Percentiles rank a stretch among this genome's conserved stretches.
phyloP scores from a whole-genome alignment of 441 rosid genomes.

The Eutrema salsugineum region DNA sequence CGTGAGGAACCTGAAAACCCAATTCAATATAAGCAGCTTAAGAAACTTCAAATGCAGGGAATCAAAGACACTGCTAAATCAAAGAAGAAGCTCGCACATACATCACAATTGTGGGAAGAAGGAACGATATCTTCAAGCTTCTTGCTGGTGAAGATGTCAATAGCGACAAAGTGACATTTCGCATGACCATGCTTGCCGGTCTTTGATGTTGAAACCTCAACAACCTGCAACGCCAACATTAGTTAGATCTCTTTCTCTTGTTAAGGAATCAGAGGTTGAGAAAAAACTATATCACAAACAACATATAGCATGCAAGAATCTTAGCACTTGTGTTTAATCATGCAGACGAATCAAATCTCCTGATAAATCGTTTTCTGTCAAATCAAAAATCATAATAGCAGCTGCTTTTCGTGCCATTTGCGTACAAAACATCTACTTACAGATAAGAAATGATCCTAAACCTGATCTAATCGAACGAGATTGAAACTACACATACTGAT shows the following conservation, averaged over 20 bases:
- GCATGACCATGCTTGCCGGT: conserved; percentile 26
- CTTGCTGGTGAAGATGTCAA: conserved; percentile 18
- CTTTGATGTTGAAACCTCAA: conserved; percentile 24
- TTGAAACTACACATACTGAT: neutral
- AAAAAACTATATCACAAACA: neutral
- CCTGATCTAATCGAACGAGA: neutral
- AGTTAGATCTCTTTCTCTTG: neutral
- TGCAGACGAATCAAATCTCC: neutral
- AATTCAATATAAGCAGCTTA: neutral
- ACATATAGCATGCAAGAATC: neutral
- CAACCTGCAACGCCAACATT: conserved; percentile 1
- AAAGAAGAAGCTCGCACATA: neutral
- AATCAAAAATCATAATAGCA: neutral
- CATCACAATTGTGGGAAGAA: conserved; percentile 56
- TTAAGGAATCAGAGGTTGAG: neutral
- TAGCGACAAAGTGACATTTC: conserved; percentile 21
- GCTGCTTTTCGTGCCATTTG: neutral
- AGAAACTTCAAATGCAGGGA: neutral
- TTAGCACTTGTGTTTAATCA: neutral
- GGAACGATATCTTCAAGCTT: conserved; percentile 28
- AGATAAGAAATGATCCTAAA: neutral
- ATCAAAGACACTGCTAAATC: neutral
- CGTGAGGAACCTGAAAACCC: conserved; percentile 70
- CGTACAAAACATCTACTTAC: neutral
- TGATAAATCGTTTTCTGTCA: neutral